These are phyloP conservation scores for Tubosaeta brunneosetosa DNA, from an alignment of 768 basidiomycete genomes.

Conservation along the genomic window DNA sequence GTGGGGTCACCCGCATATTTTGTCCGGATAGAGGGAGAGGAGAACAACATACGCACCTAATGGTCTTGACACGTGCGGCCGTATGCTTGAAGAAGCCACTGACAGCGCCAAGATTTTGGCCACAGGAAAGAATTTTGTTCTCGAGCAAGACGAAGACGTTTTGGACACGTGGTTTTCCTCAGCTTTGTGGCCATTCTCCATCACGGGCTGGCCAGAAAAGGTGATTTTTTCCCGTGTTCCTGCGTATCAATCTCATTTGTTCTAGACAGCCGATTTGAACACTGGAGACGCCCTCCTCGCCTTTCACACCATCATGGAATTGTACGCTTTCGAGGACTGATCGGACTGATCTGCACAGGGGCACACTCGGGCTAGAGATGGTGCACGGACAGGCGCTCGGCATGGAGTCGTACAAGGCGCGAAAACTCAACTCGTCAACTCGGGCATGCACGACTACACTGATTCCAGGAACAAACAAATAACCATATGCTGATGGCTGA, in stretches of 20 bases:
- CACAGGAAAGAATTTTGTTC: slow-evolving; percentile 57
- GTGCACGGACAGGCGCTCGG: too few relatives aligned
- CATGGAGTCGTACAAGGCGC: too few relatives aligned
- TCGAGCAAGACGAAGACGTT: slow-evolving; percentile 95
- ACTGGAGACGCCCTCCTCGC: too few relatives aligned
- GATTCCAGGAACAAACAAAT: slow-evolving; percentile 29
- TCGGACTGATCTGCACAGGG: too few relatives aligned
- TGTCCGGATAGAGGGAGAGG: slow-evolving; percentile 74
- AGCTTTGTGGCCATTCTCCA: slow-evolving; percentile 95
- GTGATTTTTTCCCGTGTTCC: slow-evolving; percentile 33
- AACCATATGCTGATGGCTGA: slow-evolving; percentile 22
- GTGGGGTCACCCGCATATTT: slow-evolving; percentile 99
- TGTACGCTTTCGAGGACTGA: too few relatives aligned
- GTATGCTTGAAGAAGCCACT: slow-evolving; percentile 71
- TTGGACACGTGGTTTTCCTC: slow-evolving; percentile 99
- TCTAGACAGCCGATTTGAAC: slow-evolving; percentile 75
- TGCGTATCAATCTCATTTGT: background rate
- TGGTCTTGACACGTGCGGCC: slow-evolving; percentile 38
- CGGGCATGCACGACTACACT: too few relatives aligned
- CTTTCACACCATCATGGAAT: too few relatives aligned
- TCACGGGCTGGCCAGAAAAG: slow-evolving; percentile 96
- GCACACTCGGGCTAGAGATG: too few relatives aligned
- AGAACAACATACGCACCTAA: slow-evolving; percentile 50
- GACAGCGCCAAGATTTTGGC: slow-evolving; percentile 69
- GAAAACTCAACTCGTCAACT: too few relatives aligned